These are phyloP conservation scores for Turnera subulata DNA, from an alignment of 345 rosid species.

Conservation along the genomic window DNA sequence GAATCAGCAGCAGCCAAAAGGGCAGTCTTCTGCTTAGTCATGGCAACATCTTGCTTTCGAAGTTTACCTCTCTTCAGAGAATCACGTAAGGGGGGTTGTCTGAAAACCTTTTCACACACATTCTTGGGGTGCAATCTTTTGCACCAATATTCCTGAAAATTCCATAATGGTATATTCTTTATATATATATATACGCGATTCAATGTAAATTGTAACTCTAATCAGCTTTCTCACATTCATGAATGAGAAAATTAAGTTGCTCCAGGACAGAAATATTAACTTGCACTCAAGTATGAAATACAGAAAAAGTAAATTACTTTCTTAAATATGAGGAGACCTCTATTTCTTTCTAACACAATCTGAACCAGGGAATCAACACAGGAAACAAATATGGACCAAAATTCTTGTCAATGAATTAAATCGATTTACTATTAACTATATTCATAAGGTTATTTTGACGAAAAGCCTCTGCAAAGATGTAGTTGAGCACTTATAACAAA, in stretches of 20 bases:
- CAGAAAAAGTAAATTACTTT: too few species aligned
- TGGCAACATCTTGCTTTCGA: slow-evolving; percentile 76
- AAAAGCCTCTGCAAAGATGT: not conserved
- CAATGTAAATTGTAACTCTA: too few species aligned
- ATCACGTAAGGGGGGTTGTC: slow-evolving; percentile 87
- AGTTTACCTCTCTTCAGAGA: slow-evolving; percentile 81
- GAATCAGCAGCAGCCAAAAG: slow-evolving; percentile 77
- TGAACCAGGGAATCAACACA: not conserved
- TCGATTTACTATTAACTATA: not conserved
- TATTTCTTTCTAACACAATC: not conserved
- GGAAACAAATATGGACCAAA: not conserved
- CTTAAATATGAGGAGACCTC: not conserved
- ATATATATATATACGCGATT: too few species aligned
- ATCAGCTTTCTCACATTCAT: too few species aligned
- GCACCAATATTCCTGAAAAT: slow-evolving; percentile 93
- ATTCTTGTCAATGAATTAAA: slow-evolving; percentile 1
- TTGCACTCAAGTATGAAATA: too few species aligned
- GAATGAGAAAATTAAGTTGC: too few species aligned
- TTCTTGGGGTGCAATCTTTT: slow-evolving; percentile 89
- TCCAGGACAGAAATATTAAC: too few species aligned
- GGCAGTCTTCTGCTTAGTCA: slow-evolving; percentile 70
- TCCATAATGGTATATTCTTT: slow-evolving; percentile 14
- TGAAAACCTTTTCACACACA: slow-evolving; percentile 91
- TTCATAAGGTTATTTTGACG: not conserved
- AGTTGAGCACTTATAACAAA: not conserved